Evolutionary conservation across 441 rosid species (phyloP), one percentile per base, ranked within the genome.

Genomic region (Isatis lusitanica): DNA sequence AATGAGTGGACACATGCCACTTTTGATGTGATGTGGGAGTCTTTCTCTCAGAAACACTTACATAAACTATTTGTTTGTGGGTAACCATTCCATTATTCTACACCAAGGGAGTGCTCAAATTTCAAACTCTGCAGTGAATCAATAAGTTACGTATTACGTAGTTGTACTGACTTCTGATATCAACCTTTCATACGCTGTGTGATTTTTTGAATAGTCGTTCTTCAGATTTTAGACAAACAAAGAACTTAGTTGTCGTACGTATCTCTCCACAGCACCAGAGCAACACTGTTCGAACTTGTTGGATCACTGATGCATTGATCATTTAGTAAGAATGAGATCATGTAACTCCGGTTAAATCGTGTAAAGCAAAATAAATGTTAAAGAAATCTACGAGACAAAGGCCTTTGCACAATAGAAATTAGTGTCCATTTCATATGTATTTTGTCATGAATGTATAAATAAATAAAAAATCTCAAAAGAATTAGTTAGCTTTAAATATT

Each of bases 1-100:
- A 43, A 7, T 13, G 36, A 61, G 60, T 70, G 59, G 39, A 59
- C 58, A 35, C 35, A n/a, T 60, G 39, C 12, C 50, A 61, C 51
- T 61, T n/a, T 18, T 28, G 53, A 50, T 71, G 30, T 62, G 42
- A 17, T 52, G 31, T 21, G 30, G 9, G 36, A 59, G 48, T 70
- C 28, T 21, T 21, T 35, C 43, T 15, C 24, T n/a, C 13, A 2
- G 10, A 26, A 52, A 47, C 21, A 47, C 16, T 2, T 9, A 48
- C 11, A 55, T 13, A 28, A 52, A 24, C 52, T 18, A 18, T 48
- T 18, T 48, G 7, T 48, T 48, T 48, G 11, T 21, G 26, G 30
- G 30, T 18, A 48, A 18, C 30, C 28, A 18, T 48, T n/a, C 55
- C 28, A 18, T 48, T n/a, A 44, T n/a, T 44, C 9, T n/a, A 44